Conservation (phyloP, 331 rosid genomes). For the Malus hybrid region DNA sequence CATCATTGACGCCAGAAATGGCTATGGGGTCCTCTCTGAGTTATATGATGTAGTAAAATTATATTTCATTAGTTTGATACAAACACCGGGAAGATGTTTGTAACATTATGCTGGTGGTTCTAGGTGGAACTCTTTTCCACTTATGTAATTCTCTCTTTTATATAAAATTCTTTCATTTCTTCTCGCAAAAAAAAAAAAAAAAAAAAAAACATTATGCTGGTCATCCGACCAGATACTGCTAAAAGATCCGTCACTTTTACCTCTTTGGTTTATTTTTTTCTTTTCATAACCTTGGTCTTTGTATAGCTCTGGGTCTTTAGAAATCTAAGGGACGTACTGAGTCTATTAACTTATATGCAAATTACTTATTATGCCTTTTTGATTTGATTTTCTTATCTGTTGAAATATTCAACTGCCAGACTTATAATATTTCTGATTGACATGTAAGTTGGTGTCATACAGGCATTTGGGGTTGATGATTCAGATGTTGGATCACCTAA, state of each 20-base stretch:
- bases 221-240: not conserved
- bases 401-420: not conserved
- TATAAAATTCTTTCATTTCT: no score
- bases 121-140: no score
- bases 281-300: not conserved
- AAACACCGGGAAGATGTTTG: not conserved
- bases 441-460: constrained; percentile 6
- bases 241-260: not conserved
- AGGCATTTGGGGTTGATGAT: constrained; percentile 72
- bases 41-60: not conserved
- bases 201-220: not conserved
- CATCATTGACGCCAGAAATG: not conserved
- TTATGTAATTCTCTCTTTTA: no score
- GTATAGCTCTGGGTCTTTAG: not conserved
- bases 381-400: not conserved
- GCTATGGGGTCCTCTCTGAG: not conserved
- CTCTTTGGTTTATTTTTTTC: not conserved
- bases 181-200: no score
- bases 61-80: not conserved
- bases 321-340: not conserved
- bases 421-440: not conserved
- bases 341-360: not conserved
- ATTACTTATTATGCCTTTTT: not conserved
- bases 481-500: constrained; percentile 75
- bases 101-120: not conserved